Conservation (phyloP, 192 early-diverging fungal genomes). For the Neocallimastix lanati region DNA sequence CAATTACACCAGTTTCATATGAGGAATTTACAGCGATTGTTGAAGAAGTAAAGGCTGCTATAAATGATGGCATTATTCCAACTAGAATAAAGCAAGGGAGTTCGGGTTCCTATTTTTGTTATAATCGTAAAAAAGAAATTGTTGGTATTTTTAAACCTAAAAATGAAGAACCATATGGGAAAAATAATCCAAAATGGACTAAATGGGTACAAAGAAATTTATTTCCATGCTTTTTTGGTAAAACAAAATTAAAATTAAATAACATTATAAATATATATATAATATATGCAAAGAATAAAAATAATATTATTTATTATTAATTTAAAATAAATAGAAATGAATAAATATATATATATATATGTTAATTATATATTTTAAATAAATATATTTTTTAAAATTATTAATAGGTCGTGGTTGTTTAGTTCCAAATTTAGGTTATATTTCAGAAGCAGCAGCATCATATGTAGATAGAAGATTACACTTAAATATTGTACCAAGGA, state of each 20-base stretch:
- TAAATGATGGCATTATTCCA: neutral
- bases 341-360: no score
- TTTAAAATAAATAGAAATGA: no score
- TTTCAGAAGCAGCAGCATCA: conserved; percentile 75
- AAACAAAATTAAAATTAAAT: conserved; percentile 28
- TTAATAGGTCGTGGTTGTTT: conserved; percentile 15
- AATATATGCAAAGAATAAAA: no score
- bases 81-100: conserved; percentile 51
- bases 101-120: conserved; percentile 81
- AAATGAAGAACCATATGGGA: conserved; percentile 42
- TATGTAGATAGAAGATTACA: conserved; percentile 54
- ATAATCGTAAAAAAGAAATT: conserved; percentile 47
- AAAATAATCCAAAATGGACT: conserved; percentile 64
- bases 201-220: conserved; percentile 81
- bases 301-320: neutral
- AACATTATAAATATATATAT: no score
- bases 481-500: conserved; percentile 61
- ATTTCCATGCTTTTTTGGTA: conserved; percentile 80
- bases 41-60: neutral
- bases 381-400: no score
- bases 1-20: neutral
- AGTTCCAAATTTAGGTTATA: conserved; percentile 76
- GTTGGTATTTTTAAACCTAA: conserved; percentile 80
- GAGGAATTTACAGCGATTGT: conserved; percentile 1
- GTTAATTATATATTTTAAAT: no score